A percentile compares a stretch with the other conserved stretches of the same genome.
These are phyloP conservation scores for Rubia tinctorum DNA, from an alignment of 305 asterid genomes.

Conservation along the genomic window DNA sequence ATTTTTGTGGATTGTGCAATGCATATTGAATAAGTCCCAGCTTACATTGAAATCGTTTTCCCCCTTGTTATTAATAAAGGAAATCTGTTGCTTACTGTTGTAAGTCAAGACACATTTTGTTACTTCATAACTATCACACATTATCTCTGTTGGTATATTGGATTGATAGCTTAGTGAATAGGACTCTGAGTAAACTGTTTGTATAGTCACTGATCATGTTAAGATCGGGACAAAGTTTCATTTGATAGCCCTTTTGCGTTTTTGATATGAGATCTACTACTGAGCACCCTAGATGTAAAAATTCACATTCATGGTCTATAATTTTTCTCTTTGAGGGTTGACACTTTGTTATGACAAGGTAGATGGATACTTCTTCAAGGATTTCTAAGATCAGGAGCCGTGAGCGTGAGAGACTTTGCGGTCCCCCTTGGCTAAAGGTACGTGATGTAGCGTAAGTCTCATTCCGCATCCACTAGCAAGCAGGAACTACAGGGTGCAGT, in stretches of 20 bases:
- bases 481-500: background rate
- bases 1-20: slow-evolving; percentile 19
- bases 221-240: background rate
- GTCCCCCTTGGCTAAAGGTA: slow-evolving; percentile 99
- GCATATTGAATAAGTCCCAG: background rate
- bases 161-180: background rate
- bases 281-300: background rate
- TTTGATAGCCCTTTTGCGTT: too few species aligned
- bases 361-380: slow-evolving; percentile 98
- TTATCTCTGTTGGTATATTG: background rate
- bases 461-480: background rate
- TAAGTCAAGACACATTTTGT: too few species aligned
- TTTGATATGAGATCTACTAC: background rate
- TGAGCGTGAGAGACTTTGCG: slow-evolving; percentile 93
- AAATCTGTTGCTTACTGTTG: background rate
- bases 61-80: background rate
- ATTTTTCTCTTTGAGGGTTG: slow-evolving; percentile 24
- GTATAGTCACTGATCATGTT: background rate
- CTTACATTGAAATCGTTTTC: background rate
- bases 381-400: slow-evolving; percentile 87
- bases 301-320: slow-evolving; percentile 16
- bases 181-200: background rate
- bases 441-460: slow-evolving; percentile 12
- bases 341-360: slow-evolving; percentile 58
- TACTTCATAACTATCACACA: background rate